A percentile compares a stretch with the other conserved stretches of the same genome.
Conservation (phyloP, 2,329 filamentous ascomycete genomes). For the Emmonsiellopsis sp. region DNA sequence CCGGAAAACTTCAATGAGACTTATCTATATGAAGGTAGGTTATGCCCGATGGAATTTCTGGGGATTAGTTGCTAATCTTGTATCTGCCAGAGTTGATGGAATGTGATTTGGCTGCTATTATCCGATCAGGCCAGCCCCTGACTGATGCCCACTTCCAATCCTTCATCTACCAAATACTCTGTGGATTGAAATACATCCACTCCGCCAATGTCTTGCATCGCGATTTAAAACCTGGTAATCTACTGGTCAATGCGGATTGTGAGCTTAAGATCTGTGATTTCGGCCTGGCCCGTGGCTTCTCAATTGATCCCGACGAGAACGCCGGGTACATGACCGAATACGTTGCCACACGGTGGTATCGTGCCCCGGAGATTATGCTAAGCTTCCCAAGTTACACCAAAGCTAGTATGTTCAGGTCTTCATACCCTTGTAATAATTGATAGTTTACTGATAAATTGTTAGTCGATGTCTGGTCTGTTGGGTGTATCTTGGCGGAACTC, state of each 20-base stretch:
- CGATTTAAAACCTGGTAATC: conserved; percentile 92
- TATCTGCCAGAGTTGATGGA: conserved; percentile 80
- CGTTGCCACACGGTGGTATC: conserved; percentile 96
- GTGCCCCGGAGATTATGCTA: conserved; percentile 97
- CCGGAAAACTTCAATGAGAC: conserved; percentile 99
- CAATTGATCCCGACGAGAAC: conserved; percentile 93
- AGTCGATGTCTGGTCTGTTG: conserved; percentile 99
- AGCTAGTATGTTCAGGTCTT: conserved; percentile 67
- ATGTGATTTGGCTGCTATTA: conserved; percentile 95
- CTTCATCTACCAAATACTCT: conserved; percentile 99
- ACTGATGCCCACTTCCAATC: conserved; percentile 99
- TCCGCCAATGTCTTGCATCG: conserved; percentile 95
- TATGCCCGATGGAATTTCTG: background rate
- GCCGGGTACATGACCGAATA: conserved; percentile 99
- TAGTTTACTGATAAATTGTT: background rate
- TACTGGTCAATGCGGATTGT: conserved; percentile 97
- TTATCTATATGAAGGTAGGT: conserved; percentile 90
- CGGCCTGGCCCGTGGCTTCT: conserved; percentile 91
- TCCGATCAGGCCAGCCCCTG: conserved; percentile 89
- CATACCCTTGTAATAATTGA: background rate
- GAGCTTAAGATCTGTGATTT: conserved; percentile 99
- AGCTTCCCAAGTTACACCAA: conserved; percentile 99
- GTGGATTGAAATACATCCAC: conserved; percentile 97
- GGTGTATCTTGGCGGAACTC: conserved; percentile 93
- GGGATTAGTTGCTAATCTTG: conserved; percentile 11